Conservation (phyloP, 2,329 filamentous ascomycete genomes). For the Pestalotiopsis sp. region DNA sequence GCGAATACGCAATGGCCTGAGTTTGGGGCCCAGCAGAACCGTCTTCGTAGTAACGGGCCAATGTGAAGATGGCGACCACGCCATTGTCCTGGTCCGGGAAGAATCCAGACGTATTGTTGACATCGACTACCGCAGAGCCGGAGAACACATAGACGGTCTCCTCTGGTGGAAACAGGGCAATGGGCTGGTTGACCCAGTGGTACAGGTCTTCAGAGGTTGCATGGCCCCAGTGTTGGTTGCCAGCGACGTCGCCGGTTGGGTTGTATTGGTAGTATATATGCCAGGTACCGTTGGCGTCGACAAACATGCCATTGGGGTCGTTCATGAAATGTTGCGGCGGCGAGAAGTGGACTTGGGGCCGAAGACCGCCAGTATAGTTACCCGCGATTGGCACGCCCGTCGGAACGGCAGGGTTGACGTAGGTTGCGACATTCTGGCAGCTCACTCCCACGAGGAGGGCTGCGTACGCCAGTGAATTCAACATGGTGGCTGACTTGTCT, state of each 20-base stretch:
- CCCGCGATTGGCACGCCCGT: conserved; percentile 27
- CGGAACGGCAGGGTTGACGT: conserved; percentile 30
- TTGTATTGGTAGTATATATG: conserved; percentile 66
- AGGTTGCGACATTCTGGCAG: conserved; percentile 22
- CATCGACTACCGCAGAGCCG: conserved; percentile 61
- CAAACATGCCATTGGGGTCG: conserved; percentile 67
- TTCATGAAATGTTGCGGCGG: conserved; percentile 59
- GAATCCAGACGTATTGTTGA: conserved; percentile 68
- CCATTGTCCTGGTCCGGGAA: conserved; percentile 63
- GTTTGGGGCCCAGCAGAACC: conserved; percentile 45
- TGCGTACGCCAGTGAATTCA: not conserved
- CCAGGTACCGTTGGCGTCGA: conserved; percentile 58
- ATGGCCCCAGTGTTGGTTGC: conserved; percentile 64
- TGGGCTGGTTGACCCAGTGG: conserved; percentile 66
- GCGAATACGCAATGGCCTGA: conserved; percentile 64
- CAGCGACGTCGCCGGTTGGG: conserved; percentile 26
- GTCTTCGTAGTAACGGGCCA: conserved; percentile 36
- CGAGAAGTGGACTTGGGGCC: conserved; percentile 60
- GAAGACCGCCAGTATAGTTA: conserved; percentile 31
- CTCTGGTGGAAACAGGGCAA: conserved; percentile 57
- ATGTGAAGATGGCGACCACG: conserved; percentile 61
- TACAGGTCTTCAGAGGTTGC: conserved; percentile 65
- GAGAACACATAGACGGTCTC: conserved; percentile 50
- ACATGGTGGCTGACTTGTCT: not conserved
- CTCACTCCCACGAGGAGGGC: not conserved